Percentiles rank a stretch among this genome's conserved stretches.
Evolutionary conservation across 768 basidiomycete genomes (phyloP).

Genomic region (Suillus bovinus): DNA sequence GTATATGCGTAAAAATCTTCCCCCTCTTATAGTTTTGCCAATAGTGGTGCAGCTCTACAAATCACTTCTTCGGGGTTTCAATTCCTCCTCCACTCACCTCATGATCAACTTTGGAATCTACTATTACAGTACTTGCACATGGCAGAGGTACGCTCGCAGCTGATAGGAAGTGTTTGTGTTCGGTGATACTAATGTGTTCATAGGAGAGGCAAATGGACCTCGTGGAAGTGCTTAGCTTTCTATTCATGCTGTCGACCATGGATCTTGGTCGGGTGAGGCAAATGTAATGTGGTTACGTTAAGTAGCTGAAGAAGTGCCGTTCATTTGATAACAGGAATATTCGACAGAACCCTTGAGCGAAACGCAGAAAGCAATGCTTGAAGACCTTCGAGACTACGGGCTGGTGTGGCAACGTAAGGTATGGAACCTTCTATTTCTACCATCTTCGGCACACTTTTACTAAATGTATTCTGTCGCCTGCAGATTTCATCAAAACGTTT

Average conservation of each 20-base stretch:
- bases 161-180: slow-evolving; percentile 11
- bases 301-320: not conserved
- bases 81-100: slow-evolving; percentile 91
- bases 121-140: slow-evolving; percentile 87
- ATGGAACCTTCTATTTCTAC: slow-evolving; percentile 23
- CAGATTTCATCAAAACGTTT: slow-evolving; percentile 79
- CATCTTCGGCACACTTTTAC: slow-evolving; percentile 10
- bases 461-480: slow-evolving; percentile 13
- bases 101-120: slow-evolving; percentile 94
- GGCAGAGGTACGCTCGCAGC: slow-evolving; percentile 60
- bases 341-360: slow-evolving; percentile 77
- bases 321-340: slow-evolving; percentile 66
- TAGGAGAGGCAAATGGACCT: slow-evolving; percentile 90
- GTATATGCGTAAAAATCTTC: not conserved
- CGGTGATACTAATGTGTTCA: slow-evolving; percentile 17
- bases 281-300: not conserved
- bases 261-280: slow-evolving; percentile 80
- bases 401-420: slow-evolving; percentile 87
- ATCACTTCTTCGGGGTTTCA: slow-evolving; percentile 97
- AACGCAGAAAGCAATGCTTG: slow-evolving; percentile 83
- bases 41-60: slow-evolving; percentile 57
- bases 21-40: slow-evolving; percentile 7
- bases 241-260: slow-evolving; percentile 97
- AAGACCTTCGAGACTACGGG: slow-evolving; percentile 93
- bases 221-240: slow-evolving; percentile 89